These are phyloP conservation scores for Aegilops sharonensis DNA, from an alignment of 176 grass and related monocot genomes.

Conservation along the genomic window DNA sequence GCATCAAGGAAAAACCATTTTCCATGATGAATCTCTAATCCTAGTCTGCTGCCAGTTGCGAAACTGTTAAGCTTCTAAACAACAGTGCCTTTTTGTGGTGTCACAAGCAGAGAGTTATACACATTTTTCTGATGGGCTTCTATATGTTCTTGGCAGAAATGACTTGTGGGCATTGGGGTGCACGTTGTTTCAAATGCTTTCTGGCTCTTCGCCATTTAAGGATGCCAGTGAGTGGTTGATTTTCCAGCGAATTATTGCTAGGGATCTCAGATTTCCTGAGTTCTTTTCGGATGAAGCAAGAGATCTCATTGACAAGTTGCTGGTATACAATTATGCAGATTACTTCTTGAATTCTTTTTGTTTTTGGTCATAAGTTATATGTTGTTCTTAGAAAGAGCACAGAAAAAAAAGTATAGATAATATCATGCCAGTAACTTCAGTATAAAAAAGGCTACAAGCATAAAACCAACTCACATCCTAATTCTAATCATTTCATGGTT, in stretches of 20 bases:
- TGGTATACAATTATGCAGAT: slow-evolving; percentile 55
- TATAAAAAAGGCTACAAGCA: background rate
- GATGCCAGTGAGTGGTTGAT: slow-evolving; percentile 96
- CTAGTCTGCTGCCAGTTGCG: background rate
- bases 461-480: background rate
- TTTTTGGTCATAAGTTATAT: background rate
- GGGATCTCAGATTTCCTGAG: slow-evolving; percentile 82
- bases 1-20: background rate
- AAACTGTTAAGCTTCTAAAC: background rate
- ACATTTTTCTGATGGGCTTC: slow-evolving; percentile 20
- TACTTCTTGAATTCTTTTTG: background rate
- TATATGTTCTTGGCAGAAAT: slow-evolving; percentile 59
- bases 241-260: slow-evolving; percentile 92
- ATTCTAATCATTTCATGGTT: background rate
- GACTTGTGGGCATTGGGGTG: slow-evolving; percentile 98
- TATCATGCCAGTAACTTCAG: background rate
- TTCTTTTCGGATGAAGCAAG: slow-evolving; percentile 85
- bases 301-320: slow-evolving; percentile 82
- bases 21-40: background rate
- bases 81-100: slow-evolving; percentile 6
- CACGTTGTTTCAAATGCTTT: slow-evolving; percentile 96
- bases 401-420: background rate
- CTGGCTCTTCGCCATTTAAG: slow-evolving; percentile 94
- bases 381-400: background rate
- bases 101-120: background rate